Evolutionary conservation across 2,329 filamentous ascomycete species (phyloP).

Genomic region (Aspergillus fructus): DNA sequence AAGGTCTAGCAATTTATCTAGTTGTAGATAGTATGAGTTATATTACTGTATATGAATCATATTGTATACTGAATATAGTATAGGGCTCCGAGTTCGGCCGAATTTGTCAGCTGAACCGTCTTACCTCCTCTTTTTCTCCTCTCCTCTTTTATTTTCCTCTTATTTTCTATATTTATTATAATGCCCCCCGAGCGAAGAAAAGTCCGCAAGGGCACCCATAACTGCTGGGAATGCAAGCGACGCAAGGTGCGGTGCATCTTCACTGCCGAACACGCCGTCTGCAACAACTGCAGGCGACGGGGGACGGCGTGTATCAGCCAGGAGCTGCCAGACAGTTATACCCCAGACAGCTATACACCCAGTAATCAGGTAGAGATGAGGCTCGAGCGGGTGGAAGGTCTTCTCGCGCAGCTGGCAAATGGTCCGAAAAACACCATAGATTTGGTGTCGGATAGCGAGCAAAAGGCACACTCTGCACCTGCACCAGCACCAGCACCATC

Average conservation of each 20-base stretch:
- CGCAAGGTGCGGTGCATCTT: conserved; percentile 37
- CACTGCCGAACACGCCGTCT: conserved; percentile 18
- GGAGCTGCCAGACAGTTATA: conserved; percentile 42
- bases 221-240: conserved; percentile 29
- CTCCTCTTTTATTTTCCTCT: not conserved
- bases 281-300: conserved; percentile 30
- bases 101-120: not conserved
- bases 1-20: not conserved
- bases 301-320: conserved; percentile 46
- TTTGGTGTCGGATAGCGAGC: too few species aligned
- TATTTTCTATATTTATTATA: not conserved
- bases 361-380: conserved; percentile 9
- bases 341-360: not conserved
- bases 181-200: conserved; percentile 20
- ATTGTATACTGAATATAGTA: too few species aligned
- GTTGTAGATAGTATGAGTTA: too few species aligned
- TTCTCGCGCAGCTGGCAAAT: not conserved
- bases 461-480: too few species aligned
- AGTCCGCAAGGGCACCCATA: conserved; percentile 37
- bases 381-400: conserved; percentile 1
- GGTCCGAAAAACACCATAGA: too few species aligned
- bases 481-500: not conserved
- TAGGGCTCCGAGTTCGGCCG: not conserved
- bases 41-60: too few species aligned
- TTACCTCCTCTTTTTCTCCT: not conserved